These are phyloP conservation scores for Sisymbrium altissimum DNA, from an alignment of 345 rosid genomes.

Conservation along the genomic window DNA sequence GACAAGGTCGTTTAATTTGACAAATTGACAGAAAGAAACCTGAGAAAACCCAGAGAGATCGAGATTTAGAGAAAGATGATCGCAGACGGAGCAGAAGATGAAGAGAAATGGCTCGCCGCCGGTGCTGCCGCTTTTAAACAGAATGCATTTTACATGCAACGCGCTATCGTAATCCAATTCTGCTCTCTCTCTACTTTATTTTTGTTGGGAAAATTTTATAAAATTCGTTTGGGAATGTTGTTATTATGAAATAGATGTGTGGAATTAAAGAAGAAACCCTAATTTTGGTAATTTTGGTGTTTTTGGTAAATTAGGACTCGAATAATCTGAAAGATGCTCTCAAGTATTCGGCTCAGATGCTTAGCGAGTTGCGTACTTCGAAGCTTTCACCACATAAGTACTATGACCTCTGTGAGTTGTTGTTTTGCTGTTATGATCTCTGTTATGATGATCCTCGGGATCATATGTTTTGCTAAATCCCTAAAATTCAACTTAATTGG, in stretches of 20 bases:
- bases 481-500: not conserved
- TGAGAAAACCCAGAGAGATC: constrained; percentile 35
- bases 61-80: constrained; percentile 54
- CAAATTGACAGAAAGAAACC: constrained; percentile 17
- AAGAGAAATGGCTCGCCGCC: constrained; percentile 97
- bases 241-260: not conserved
- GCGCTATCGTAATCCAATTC: constrained; percentile 70
- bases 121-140: constrained; percentile 94
- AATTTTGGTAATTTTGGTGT: constrained; percentile 16
- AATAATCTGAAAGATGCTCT: constrained; percentile 95
- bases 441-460: not conserved
- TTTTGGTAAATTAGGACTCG: constrained; percentile 55
- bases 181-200: not conserved
- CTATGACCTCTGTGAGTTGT: constrained; percentile 78
- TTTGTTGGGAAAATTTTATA: no score
- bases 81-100: constrained; percentile 84
- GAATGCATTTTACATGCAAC: constrained; percentile 97
- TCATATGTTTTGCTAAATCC: not conserved
- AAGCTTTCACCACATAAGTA: constrained; percentile 97
- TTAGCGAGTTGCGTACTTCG: constrained; percentile 94
- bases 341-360: constrained; percentile 99
- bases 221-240: no score
- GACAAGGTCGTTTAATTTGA: constrained; percentile 17
- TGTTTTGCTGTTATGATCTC: constrained; percentile 27
- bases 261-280: constrained; percentile 26